Percentiles rank a stretch among this genome's conserved stretches.
phyloP scores from a whole-genome alignment of 345 rosid species.

The Rhodamnia rubescens region DNA sequence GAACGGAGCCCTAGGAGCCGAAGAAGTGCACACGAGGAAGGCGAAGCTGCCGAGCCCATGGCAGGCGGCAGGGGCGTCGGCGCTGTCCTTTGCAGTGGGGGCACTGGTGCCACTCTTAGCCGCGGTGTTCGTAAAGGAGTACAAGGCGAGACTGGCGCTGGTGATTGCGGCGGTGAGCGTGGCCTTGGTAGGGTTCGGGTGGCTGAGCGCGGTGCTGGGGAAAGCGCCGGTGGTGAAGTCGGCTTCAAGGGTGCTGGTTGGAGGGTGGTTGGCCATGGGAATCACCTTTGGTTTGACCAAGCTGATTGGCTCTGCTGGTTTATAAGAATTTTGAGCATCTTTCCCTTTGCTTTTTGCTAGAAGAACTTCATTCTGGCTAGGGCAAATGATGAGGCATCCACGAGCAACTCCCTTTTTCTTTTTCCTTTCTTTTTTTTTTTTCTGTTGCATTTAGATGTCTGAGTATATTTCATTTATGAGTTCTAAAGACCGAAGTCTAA shows the following conservation, averaged over 20 bases:
- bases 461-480: not conserved
- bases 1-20: not conserved
- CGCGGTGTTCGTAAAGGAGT: slow-evolving; percentile 16
- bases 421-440: not conserved
- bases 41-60: slow-evolving; percentile 22
- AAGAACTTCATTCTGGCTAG: not conserved
- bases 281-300: slow-evolving; percentile 27
- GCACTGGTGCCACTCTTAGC: slow-evolving; percentile 26
- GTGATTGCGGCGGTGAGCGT: slow-evolving; percentile 21
- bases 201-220: slow-evolving; percentile 23
- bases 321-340: not conserved
- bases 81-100: slow-evolving; percentile 19
- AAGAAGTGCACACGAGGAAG: slow-evolving; percentile 3
- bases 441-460: not conserved
- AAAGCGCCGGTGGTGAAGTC: slow-evolving; percentile 17
- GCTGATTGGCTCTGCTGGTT: slow-evolving; percentile 7
- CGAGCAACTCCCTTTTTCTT: not conserved
- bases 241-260: slow-evolving; percentile 21
- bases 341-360: not conserved
- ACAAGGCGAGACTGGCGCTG: slow-evolving; percentile 13
- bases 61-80: slow-evolving; percentile 31
- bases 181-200: slow-evolving; percentile 25
- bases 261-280: slow-evolving; percentile 40
- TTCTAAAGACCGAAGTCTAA: not conserved
- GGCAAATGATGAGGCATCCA: not conserved